Percentiles rank a stretch among this genome's conserved stretches.
phyloP scores from a whole-genome alignment of 78 protist species.

The Planoprotostelium fungivorum region DNA sequence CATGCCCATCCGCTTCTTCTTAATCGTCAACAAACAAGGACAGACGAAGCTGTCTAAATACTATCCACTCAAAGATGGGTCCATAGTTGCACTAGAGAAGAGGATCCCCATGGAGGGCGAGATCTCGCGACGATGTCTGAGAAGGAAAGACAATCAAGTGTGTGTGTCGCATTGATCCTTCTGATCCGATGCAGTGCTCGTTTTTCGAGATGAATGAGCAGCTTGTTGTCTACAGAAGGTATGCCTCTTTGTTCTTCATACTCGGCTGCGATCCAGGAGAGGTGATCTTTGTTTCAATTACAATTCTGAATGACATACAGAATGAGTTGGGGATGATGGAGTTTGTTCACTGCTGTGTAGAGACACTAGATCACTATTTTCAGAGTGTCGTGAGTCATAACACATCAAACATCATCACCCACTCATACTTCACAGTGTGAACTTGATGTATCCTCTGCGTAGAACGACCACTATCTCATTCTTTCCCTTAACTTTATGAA shows the following conservation, averaged over 20 bases:
- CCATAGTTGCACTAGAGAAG: too few species aligned
- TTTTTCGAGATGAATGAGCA: constrained; percentile 62
- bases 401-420: neutral
- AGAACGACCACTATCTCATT: too few species aligned
- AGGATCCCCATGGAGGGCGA: too few species aligned
- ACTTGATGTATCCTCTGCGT: neutral
- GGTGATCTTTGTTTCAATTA: neutral
- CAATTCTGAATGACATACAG: constrained; percentile 4
- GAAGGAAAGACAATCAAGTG: too few species aligned
- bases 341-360: constrained; percentile 80
- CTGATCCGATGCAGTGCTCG: too few species aligned
- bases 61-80: too few species aligned
- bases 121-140: too few species aligned
- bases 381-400: constrained; percentile 31
- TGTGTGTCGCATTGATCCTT: too few species aligned
- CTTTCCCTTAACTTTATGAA: too few species aligned
- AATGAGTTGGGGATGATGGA: constrained; percentile 82
- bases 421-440: constrained; percentile 5
- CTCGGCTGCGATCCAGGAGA: constrained; percentile 72
- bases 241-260: constrained; percentile 87
- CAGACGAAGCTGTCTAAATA: too few species aligned
- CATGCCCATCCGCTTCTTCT: too few species aligned
- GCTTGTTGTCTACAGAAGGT: constrained; percentile 72
- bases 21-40: too few species aligned
- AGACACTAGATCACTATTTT: constrained; percentile 79